These are phyloP conservation scores for Saksenaea vasiformis DNA, from an alignment of 371 early-diverging fungal species.

Conservation along the genomic window DNA sequence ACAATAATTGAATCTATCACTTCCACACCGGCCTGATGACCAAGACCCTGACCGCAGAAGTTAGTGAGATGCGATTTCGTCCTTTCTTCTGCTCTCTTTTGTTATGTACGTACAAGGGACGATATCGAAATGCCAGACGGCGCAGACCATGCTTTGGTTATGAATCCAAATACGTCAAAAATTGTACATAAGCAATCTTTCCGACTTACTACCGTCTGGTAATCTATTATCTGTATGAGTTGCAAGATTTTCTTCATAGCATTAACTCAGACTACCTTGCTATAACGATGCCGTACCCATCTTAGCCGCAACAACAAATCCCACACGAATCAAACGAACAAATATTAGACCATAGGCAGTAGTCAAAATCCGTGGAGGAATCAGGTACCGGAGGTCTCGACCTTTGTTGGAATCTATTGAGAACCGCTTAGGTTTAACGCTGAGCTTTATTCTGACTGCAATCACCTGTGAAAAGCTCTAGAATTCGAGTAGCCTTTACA, in stretches of 20 bases:
- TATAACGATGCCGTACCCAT: constrained; percentile 46
- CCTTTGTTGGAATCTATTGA: constrained; percentile 18
- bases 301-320: constrained; percentile 36
- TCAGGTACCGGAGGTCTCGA: constrained; percentile 30
- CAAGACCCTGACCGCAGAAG: constrained; percentile 27
- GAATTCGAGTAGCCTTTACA: constrained; percentile 32
- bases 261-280: constrained; percentile 39
- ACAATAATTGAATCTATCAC: constrained; percentile 42
- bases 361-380: constrained; percentile 29
- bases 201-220: constrained; percentile 46
- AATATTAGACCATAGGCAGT: constrained; percentile 43
- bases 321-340: constrained; percentile 33
- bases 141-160: constrained; percentile 43
- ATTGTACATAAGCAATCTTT: not conserved
- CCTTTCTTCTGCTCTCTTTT: too few species aligned
- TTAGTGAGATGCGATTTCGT: not conserved
- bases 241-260: not conserved
- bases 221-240: constrained; percentile 9
- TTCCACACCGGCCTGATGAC: constrained; percentile 39
- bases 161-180: not conserved
- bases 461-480: constrained; percentile 41
- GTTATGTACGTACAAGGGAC: constrained; percentile 25
- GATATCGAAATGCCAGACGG: constrained; percentile 45
- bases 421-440: not conserved
- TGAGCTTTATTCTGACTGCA: not conserved